Percentiles rank a stretch among this genome's conserved stretches.
phyloP scores from a whole-genome alignment of 2,329 filamentous ascomycete species.

The Trichoderma guizhouense region DNA sequence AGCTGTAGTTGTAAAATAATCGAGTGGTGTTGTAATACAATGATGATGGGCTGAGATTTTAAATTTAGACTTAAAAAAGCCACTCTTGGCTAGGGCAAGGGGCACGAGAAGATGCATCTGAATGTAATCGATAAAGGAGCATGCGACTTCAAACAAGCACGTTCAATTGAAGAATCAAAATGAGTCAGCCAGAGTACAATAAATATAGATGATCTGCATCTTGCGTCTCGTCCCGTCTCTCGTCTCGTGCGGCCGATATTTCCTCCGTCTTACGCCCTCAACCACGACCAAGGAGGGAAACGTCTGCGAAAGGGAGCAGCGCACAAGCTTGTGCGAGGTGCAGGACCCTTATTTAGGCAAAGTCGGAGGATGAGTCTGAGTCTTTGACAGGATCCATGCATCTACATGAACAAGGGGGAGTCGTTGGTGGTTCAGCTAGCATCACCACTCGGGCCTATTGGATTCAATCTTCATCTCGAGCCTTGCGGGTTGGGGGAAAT shows the following conservation, averaged over 20 bases:
- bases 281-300: background rate
- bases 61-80: background rate
- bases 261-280: conserved; percentile 10
- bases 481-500: background rate
- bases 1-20: background rate
- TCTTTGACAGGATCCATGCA: background rate
- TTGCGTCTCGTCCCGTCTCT: background rate
- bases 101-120: background rate
- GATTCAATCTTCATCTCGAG: background rate
- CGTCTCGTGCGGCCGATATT: background rate
- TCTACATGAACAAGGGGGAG: background rate
- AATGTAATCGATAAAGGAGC: background rate
- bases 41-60: background rate
- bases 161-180: background rate
- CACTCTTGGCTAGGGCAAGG: background rate
- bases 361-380: background rate
- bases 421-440: background rate
- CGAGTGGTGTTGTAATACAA: background rate
- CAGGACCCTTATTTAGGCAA: background rate
- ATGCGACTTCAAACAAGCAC: background rate
- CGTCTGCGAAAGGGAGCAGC: background rate
- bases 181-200: background rate
- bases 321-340: background rate
- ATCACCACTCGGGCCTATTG: background rate
- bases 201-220: background rate